A percentile compares a stretch with the other conserved stretches of the same genome.
These are phyloP conservation scores for Lasiosphaeria hispida DNA, from an alignment of 495 filamentous ascomycete genomes.

Conservation along the genomic window DNA sequence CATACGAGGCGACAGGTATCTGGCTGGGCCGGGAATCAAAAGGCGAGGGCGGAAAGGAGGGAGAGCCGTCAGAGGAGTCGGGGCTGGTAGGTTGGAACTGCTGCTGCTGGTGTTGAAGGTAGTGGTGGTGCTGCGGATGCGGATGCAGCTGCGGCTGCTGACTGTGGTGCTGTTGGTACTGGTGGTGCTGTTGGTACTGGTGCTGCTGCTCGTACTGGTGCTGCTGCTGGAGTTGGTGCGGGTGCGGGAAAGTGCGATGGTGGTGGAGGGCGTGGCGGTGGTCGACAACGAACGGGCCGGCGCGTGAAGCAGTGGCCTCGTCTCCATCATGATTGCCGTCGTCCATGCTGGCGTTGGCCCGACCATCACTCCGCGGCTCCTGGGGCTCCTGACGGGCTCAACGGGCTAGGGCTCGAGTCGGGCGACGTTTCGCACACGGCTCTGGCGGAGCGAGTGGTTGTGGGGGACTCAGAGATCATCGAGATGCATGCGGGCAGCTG, in stretches of 20 bases:
- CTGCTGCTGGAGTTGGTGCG: slow-evolving; percentile 14
- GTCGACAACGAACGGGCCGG: slow-evolving; percentile 23
- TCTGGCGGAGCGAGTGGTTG: slow-evolving; percentile 19
- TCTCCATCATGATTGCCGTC: slow-evolving; percentile 31
- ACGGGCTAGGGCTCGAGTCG: background rate
- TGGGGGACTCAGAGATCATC: slow-evolving; percentile 27
- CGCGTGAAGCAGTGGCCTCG: slow-evolving; percentile 28
- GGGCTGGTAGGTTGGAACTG: slow-evolving; percentile 13
- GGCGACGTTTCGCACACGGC: slow-evolving; percentile 1
- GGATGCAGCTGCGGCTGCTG: slow-evolving; percentile 8
- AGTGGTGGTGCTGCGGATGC: slow-evolving; percentile 8
- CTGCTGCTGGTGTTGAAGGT: slow-evolving; percentile 8
- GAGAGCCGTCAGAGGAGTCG: slow-evolving; percentile 15
- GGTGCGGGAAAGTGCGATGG: slow-evolving; percentile 17
- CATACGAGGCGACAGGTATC: slow-evolving; percentile 34
- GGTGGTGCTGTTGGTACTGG: slow-evolving; percentile 5
- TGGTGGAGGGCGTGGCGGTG: slow-evolving; percentile 27
- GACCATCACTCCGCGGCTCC: slow-evolving; percentile 24
- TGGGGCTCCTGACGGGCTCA: slow-evolving; percentile 8
- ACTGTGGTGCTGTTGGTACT: slow-evolving; percentile 6
- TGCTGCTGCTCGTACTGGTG: slow-evolving; percentile 12
- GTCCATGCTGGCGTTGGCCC: slow-evolving; percentile 33
- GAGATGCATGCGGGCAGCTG: slow-evolving; percentile 30
- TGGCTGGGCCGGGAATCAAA: slow-evolving; percentile 19
- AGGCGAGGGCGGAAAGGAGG: slow-evolving; percentile 17